Base-by-base conservation (phyloP, 257 asterid genomes). In the Petunia secreta region DNA sequence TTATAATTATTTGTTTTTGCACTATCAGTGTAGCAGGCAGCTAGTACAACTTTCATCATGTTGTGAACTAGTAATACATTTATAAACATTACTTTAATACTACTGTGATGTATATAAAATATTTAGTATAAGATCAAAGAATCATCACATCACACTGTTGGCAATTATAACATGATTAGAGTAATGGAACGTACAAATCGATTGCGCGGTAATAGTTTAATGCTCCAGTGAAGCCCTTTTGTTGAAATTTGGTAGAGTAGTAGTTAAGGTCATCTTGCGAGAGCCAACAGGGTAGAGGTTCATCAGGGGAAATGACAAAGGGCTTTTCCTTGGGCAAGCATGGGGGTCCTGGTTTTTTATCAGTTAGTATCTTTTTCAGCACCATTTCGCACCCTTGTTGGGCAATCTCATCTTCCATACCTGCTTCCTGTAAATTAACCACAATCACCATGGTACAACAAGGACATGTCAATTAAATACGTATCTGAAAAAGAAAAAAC, bases 201-300 rank as follows among this genome's bases (percentile, higher is more conserved):
- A 96, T 84, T 14, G 92, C 88, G 0, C 99, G 97, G 59, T 96
- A 96, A 79, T 95, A 95, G 91, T 95, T 95, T 69, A 95, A 87
- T 25, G 94, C 96, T 15, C 98, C 99, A 15, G 95, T 89, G 89
- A 96, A 96, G 67, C 99, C 98, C 77, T 80, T 89, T 54, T 86
- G 84, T 25, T 86, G 79, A 77, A 78, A 96, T 62, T 88, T 91
- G 1, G 71, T 8, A 50, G 92, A 88, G 39, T 88, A 96, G 80
- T 84, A 93, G 9, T 90, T 84, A 82, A 96, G 89, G 76, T 96
- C 97, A 50, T 90, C 80, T 80, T 91, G 86, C 0, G 94, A 82
- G 53, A 96, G 82, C 98, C 98, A 94, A 3, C 83, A 41, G 1
- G 97, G 98, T 73, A 94, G 80, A 46, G 85, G 59, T 57, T 75